phyloP scores from a whole-genome alignment of 2,329 filamentous ascomycete species.

The Mollisia scopiformis region DNA sequence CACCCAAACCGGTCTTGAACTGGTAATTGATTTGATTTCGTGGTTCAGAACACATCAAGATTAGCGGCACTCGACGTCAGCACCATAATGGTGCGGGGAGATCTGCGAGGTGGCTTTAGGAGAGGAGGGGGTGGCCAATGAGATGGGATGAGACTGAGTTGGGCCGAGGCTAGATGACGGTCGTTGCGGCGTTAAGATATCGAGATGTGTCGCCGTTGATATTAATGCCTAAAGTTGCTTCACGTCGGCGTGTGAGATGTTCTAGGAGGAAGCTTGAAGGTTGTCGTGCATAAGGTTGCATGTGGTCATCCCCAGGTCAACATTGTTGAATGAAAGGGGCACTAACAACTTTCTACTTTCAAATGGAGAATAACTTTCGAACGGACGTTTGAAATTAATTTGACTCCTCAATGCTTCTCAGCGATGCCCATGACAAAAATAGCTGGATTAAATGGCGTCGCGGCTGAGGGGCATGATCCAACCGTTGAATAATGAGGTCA shows the following conservation, averaged over 20 bases:
- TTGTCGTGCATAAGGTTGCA: not conserved
- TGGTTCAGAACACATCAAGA: not conserved
- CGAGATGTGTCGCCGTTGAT: not conserved
- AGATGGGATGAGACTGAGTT: not conserved
- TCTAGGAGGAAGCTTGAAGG: not conserved
- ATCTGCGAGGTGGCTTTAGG: not conserved
- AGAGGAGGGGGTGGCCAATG: not conserved
- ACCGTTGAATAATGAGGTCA: not conserved
- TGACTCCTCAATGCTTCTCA: no score
- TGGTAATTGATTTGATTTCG: not conserved
- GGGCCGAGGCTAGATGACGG: not conserved
- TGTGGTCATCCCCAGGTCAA: not conserved
- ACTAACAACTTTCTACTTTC: not conserved
- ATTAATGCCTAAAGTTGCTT: not conserved
- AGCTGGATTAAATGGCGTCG: no score
- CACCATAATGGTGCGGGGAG: slow-evolving; percentile 1
- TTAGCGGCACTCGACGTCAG: slow-evolving; percentile 10
- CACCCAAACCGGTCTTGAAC: not conserved
- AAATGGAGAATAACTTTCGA: no score
- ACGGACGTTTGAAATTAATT: not conserved
- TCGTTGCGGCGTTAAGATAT: not conserved
- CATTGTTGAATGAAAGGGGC: not conserved
- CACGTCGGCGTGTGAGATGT: not conserved
- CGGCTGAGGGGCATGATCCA: no score
- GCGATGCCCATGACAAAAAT: no score